Percentiles rank a stretch among this genome's conserved stretches.
Conservation (phyloP, 2,329 filamentous ascomycete genomes). For the Metarhizium album region DNA sequence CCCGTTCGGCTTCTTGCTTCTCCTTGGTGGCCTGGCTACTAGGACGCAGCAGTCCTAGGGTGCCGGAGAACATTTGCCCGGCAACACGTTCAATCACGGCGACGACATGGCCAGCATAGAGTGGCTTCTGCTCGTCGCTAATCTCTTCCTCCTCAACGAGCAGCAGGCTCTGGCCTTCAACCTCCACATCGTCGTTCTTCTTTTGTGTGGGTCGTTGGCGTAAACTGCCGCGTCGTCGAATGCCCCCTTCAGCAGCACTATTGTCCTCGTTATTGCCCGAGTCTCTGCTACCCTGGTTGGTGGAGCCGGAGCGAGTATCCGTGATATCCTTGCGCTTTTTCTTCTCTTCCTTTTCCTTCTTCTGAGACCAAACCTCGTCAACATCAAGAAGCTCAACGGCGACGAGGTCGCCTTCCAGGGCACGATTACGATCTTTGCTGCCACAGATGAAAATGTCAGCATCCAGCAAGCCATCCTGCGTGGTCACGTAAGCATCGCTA, state of each 20-base stretch:
- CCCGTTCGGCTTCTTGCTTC: conserved; percentile 95
- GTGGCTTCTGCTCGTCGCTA: conserved; percentile 92
- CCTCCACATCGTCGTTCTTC: conserved; percentile 99
- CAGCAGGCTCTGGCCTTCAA: conserved; percentile 92
- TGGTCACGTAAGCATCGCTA: conserved; percentile 95
- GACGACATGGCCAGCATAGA: conserved; percentile 94
- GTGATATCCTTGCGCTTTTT: conserved; percentile 99
- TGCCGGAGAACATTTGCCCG: conserved; percentile 98
- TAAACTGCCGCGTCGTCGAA: conserved; percentile 87
- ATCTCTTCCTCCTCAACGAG: conserved; percentile 98
- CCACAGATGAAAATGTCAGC: conserved; percentile 99
- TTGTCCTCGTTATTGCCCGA: conserved; percentile 50
- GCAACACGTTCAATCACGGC: conserved; percentile 95
- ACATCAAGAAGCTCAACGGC: conserved; percentile 94
- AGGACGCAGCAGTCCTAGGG: conserved; percentile 82
- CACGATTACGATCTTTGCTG: conserved; percentile 96
- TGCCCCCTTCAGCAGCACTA: conserved; percentile 64
- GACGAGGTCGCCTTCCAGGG: conserved; percentile 89
- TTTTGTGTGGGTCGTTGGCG: conserved; percentile 96
- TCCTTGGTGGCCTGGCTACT: conserved; percentile 99
- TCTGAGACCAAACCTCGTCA: conserved; percentile 97
- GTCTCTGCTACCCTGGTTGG: conserved; percentile 59
- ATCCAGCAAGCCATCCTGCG: conserved; percentile 74
- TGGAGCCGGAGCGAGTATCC: conserved; percentile 71
- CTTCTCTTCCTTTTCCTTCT: conserved; percentile 99